Evolutionary conservation across 1,139 yeast species (phyloP).

Genomic region (Diutina catenulata): DNA sequence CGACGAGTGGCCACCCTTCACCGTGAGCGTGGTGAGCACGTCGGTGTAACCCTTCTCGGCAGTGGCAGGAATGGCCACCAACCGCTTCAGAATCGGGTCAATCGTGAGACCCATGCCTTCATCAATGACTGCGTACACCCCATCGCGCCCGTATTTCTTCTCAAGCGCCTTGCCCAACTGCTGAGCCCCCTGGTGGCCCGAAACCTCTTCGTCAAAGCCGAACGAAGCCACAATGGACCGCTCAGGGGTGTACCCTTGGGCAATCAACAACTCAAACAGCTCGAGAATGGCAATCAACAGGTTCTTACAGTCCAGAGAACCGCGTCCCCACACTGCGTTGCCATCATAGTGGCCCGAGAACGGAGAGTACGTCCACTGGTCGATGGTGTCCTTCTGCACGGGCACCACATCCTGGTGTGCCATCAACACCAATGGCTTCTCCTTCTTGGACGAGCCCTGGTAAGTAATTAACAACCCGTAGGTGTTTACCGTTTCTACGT

Average conservation of each 20-base stretch:
- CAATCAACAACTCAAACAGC: slow-evolving; percentile 27
- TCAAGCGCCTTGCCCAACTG: slow-evolving; percentile 19
- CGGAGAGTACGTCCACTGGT: slow-evolving; percentile 60
- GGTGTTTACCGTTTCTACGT: slow-evolving; percentile 47
- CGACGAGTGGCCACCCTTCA: slow-evolving; percentile 40
- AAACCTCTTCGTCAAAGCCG: slow-evolving; percentile 39
- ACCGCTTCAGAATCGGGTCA: slow-evolving; percentile 27
- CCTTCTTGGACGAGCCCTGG: slow-evolving; percentile 40
- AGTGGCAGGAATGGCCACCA: slow-evolving; percentile 43
- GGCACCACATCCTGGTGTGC: slow-evolving; percentile 87
- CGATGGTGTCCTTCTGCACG: slow-evolving; percentile 45
- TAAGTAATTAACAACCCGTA: slow-evolving; percentile 58
- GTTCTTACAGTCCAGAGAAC: slow-evolving; percentile 36
- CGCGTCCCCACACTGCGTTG: slow-evolving; percentile 30
- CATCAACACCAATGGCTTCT: slow-evolving; percentile 57
- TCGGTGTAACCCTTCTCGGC: slow-evolving; percentile 38
- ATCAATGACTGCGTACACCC: slow-evolving; percentile 30
- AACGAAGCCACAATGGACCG: slow-evolving; percentile 32
- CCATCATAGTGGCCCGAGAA: slow-evolving; percentile 58
- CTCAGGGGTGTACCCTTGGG: slow-evolving; percentile 25
- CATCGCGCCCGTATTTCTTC: slow-evolving; percentile 26
- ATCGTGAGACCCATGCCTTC: slow-evolving; percentile 29
- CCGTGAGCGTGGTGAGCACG: slow-evolving; percentile 23
- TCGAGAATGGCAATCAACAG: slow-evolving; percentile 29
- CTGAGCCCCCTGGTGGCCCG: slow-evolving; percentile 23